These are phyloP conservation scores for Canavalia gladiata DNA, from an alignment of 306 rosid species.

Conservation along the genomic window DNA sequence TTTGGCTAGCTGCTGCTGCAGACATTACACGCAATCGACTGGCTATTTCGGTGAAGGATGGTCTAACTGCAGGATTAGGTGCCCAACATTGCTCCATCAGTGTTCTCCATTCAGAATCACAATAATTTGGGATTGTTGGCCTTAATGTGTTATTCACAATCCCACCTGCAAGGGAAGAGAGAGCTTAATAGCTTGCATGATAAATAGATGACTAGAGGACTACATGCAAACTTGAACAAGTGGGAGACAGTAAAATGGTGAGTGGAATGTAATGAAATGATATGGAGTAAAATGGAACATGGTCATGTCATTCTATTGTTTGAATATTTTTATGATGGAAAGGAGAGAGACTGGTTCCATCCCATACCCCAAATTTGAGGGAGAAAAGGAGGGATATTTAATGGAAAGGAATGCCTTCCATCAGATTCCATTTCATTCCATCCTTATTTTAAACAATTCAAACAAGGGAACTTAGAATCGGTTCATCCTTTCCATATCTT, in stretches of 20 bases:
- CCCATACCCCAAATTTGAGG: neutral
- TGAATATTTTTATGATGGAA: neutral
- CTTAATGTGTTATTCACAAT: conserved; percentile 86
- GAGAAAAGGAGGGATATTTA: neutral
- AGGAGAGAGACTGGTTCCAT: neutral
- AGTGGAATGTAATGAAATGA: neutral
- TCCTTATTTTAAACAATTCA: neutral
- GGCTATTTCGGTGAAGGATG: conserved; percentile 85
- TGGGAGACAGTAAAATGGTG: neutral
- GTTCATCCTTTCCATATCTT: neutral
- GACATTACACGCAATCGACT: conserved; percentile 77
- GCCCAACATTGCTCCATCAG: conserved; percentile 96
- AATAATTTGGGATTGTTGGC: conserved; percentile 72
- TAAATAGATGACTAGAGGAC: conserved; percentile 4
- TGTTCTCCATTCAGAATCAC: conserved; percentile 83
- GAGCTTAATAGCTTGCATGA: conserved; percentile 3
- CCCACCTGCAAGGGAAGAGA: conserved; percentile 69
- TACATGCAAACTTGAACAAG: conserved; percentile 26
- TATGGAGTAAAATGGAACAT: neutral
- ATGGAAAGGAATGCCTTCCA: neutral
- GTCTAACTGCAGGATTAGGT: conserved; percentile 77
- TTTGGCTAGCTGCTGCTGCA: conserved; percentile 65
- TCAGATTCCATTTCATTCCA: neutral
- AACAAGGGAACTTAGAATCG: neutral
- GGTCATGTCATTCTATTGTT: neutral